Conservation (phyloP, 495 filamentous ascomycete species). For the Xylaria curta region DNA sequence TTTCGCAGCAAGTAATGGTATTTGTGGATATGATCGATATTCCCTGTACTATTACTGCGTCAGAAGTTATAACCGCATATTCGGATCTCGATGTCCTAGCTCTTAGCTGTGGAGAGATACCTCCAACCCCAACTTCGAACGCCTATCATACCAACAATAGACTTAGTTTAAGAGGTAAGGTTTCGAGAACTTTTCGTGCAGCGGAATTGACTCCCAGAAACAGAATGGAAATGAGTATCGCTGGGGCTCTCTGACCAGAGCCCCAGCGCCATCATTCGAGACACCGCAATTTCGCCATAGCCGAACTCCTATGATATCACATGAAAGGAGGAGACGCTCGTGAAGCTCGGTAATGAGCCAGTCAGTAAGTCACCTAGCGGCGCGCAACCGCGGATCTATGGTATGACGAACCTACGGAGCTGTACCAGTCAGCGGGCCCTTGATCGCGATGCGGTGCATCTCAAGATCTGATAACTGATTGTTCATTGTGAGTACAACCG, state of each 20-base stretch:
- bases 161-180: neutral
- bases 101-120: neutral
- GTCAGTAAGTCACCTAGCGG: neutral
- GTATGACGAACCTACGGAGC: neutral
- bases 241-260: neutral
- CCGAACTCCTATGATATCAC: conserved; percentile 15
- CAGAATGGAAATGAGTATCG: conserved; percentile 6
- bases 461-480: neutral
- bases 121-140: neutral
- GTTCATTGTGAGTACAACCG: neutral
- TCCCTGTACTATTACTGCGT: neutral
- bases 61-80: neutral
- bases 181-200: neutral
- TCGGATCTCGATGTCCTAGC: conserved; percentile 4
- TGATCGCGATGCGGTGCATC: neutral
- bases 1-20: neutral
- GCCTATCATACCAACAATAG: neutral
- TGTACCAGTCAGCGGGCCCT: neutral
- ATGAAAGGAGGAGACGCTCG: neutral
- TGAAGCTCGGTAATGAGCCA: conserved; percentile 10
- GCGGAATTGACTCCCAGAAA: conserved; percentile 10
- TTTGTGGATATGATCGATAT: conserved; percentile 3
- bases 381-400: neutral
- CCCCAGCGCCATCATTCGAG: neutral
- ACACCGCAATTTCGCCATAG: neutral